phyloP scores from a whole-genome alignment of 1,284 basidiomycete species.

The Marasmius tenuissimus region DNA sequence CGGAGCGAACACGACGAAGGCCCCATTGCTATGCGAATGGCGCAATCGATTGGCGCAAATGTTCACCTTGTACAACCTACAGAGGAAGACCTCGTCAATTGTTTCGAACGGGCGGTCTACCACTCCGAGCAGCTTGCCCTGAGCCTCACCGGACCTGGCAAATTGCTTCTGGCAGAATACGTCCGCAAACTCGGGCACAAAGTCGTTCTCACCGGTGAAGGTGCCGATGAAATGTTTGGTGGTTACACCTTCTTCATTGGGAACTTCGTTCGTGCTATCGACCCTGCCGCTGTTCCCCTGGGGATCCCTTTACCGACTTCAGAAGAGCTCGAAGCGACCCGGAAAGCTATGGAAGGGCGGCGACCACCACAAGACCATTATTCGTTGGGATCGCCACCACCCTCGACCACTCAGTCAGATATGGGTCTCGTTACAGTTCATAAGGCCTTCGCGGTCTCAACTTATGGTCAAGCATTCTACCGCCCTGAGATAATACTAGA shows the following conservation, averaged over 20 bases:
- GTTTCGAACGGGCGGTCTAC: constrained; percentile 15
- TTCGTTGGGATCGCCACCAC: constrained; percentile 6
- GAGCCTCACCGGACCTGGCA: constrained; percentile 14
- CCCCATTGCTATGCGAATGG: constrained; percentile 14
- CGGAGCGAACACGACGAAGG: constrained; percentile 10
- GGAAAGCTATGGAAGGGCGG: constrained; percentile 2
- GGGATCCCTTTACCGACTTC: constrained; percentile 11
- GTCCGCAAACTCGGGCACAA: constrained; percentile 17
- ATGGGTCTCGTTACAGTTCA: constrained; percentile 13
- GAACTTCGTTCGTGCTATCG: constrained; percentile 17
- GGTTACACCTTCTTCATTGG: constrained; percentile 15
- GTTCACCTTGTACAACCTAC: constrained; percentile 13
- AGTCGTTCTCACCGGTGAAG: constrained; percentile 20
- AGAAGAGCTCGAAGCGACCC: constrained; percentile 7
- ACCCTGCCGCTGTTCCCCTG: constrained; percentile 9
- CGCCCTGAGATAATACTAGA: background rate
- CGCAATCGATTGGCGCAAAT: constrained; percentile 14
- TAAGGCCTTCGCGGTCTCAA: constrained; percentile 3
- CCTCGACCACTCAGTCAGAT: constrained; percentile 3
- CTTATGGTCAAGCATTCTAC: background rate
- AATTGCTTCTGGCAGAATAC: constrained; percentile 15
- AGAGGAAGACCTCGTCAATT: constrained; percentile 14
- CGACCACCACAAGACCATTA: constrained; percentile 8
- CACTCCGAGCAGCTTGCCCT: constrained; percentile 14
- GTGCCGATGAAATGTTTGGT: constrained; percentile 19